A percentile compares a stretch with the other conserved stretches of the same genome.
phyloP scores from a whole-genome alignment of 2,329 filamentous ascomycete species.

The Colletotrichum sp. region DNA sequence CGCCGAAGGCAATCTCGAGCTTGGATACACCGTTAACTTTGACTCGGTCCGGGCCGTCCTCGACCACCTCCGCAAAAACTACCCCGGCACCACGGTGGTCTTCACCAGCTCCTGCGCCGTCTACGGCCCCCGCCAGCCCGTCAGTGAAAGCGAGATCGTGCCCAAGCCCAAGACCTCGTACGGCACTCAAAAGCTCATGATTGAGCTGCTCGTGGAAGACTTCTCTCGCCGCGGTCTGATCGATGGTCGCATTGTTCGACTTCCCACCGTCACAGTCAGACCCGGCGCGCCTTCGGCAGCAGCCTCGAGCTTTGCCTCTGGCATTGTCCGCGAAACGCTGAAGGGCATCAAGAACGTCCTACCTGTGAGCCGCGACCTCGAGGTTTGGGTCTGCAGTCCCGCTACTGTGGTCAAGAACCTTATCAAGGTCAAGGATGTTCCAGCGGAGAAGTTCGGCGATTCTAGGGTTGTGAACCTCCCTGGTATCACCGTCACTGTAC shows the following conservation, averaged over 20 bases:
- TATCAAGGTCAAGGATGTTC: constrained; percentile 45
- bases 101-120: constrained; percentile 67
- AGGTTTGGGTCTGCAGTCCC: constrained; percentile 55
- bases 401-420: constrained; percentile 50
- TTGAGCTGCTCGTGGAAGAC: constrained; percentile 63
- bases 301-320: constrained; percentile 64
- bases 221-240: constrained; percentile 56
- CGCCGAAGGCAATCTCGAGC: constrained; percentile 62
- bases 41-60: constrained; percentile 60
- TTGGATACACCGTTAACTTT: constrained; percentile 61
- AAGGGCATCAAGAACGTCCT: constrained; percentile 50
- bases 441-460: constrained; percentile 42
- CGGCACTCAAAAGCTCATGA: constrained; percentile 66
- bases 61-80: constrained; percentile 51
- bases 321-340: constrained; percentile 67
- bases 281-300: constrained; percentile 66
- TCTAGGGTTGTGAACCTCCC: constrained; percentile 56
- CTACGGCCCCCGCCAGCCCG: constrained; percentile 49
- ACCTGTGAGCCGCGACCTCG: constrained; percentile 46
- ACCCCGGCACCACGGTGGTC: constrained; percentile 57
- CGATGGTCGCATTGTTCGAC: constrained; percentile 61
- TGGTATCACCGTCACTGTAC: constrained; percentile 56
- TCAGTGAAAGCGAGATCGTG: constrained; percentile 45
- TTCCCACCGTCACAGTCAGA: constrained; percentile 66
- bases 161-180: constrained; percentile 64